phyloP scores from a whole-genome alignment of 2,329 filamentous ascomycete genomes.

The Trichoderma sp. region DNA sequence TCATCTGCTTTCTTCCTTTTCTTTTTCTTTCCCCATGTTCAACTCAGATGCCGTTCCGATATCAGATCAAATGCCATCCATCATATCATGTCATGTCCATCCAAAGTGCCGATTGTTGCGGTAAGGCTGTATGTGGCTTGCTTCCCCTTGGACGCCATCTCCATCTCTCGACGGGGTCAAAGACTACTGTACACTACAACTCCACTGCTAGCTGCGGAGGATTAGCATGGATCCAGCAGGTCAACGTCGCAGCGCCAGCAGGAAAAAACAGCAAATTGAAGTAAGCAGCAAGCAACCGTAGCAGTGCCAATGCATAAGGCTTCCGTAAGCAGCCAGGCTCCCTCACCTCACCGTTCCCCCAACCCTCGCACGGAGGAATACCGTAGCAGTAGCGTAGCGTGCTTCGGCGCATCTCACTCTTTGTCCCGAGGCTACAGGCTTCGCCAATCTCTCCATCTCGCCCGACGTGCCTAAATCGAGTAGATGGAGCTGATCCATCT shows the following conservation, averaged over 20 bases:
- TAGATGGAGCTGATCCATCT: not conserved
- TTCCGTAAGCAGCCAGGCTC: not conserved
- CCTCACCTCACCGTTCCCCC: not conserved
- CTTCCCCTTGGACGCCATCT: not conserved
- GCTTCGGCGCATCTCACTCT: not conserved
- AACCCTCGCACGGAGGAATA: not conserved
- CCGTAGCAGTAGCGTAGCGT: not conserved
- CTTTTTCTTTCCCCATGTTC: not conserved
- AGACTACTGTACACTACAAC: not conserved
- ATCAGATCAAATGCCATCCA: not conserved
- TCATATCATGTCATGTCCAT: not conserved
- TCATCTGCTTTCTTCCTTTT: not conserved
- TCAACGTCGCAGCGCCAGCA: not conserved
- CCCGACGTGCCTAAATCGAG: not conserved
- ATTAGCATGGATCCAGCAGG: not conserved
- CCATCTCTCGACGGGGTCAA: not conserved
- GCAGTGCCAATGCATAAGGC: not conserved
- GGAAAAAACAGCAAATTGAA: not conserved
- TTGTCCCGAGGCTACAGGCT: not conserved
- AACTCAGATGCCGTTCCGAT: not conserved
- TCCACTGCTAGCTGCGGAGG: not conserved
- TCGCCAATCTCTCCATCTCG: slow-evolving; percentile 4
- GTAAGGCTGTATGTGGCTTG: not conserved
- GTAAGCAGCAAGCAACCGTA: not conserved
- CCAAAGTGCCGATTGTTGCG: not conserved